phyloP scores from a whole-genome alignment of 2,329 filamentous ascomycete species.

The Trichophyton verrucosum region DNA sequence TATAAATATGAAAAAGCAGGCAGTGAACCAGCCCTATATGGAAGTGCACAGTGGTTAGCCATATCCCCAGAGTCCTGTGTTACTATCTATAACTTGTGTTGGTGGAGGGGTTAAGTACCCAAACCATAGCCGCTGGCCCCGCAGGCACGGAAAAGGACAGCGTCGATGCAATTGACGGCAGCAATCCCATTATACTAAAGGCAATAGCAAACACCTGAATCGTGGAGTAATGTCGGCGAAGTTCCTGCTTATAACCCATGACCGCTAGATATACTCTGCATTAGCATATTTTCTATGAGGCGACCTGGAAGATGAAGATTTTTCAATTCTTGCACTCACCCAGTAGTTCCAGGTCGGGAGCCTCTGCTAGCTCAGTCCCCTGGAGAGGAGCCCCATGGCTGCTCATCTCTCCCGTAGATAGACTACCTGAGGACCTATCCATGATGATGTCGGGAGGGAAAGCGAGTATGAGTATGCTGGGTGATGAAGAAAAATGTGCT shows the following conservation, averaged over 20 bases:
- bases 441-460: background rate
- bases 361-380: background rate
- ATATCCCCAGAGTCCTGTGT: background rate
- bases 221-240: conserved; percentile 49
- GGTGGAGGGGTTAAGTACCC: conserved; percentile 29
- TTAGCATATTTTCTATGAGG: background rate
- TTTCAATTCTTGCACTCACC: background rate
- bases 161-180: conserved; percentile 50
- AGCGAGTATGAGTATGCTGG: too few relatives aligned
- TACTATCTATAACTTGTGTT: background rate
- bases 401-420: background rate
- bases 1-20: conserved; percentile 45
- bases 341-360: background rate
- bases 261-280: conserved; percentile 15
- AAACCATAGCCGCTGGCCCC: conserved; percentile 50
- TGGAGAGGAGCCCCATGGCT: background rate
- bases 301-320: background rate
- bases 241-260: conserved; percentile 46
- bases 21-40: conserved; percentile 43
- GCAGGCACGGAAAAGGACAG: conserved; percentile 47
- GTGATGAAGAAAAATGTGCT: background rate
- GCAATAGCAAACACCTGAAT: conserved; percentile 51
- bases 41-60: conserved; percentile 5
- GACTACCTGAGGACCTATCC: background rate
- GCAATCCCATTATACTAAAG: conserved; percentile 49